Evolutionary conservation across 169 alveolate species (phyloP), one percentile per base, ranked within the genome.

Genomic region (Fabrea salina): DNA sequence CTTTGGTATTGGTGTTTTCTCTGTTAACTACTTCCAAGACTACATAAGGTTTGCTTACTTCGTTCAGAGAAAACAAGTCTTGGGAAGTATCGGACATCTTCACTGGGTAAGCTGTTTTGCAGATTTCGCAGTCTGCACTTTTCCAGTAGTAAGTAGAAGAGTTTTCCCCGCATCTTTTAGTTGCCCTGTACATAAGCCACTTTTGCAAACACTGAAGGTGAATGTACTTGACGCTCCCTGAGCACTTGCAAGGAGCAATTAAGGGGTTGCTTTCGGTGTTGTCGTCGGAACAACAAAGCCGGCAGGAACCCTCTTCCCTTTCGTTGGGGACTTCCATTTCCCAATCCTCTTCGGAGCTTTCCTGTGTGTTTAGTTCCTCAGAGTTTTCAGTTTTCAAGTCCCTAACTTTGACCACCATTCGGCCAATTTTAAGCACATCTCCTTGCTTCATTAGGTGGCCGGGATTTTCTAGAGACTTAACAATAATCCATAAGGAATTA

Each of bases 141-240:
- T 87, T 87, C 92, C 92, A 83, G 30, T 58, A 80, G 32, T 74
- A 74, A 22, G 85, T 49, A 25, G 72, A 57, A 7, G 84, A 59
- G 67, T 78, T 70, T 16, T 87, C 90, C 5, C 64, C 70, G 40
- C 76, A 72, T 41, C 75, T 84, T 44, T 79, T 81, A 33, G 76
- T 57, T 56, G 83, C 82, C 54, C 88, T 89, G 8, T 89, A 70
- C 53, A 84, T 82, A 6, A 94, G 58, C 96, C 97, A 94, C 37
- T 85, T 89, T 49, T 86, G 83, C 39, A 94, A 83, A 59, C 97
- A 94, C 37, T 82, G 82, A 59, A 87, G 86, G 85, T 94, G 97
- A 32, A 94, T 91, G 79, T 59, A 89, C 72, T 92, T 85, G 43
- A 91, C 82, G 40, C 91, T 76, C 4, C 97, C 97, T 50, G 85